Evolutionary conservation across 2,329 filamentous ascomycete genomes (phyloP), one percentile per base, ranked within the genome.

Genomic region (Lecanicillium sp.): DNA sequence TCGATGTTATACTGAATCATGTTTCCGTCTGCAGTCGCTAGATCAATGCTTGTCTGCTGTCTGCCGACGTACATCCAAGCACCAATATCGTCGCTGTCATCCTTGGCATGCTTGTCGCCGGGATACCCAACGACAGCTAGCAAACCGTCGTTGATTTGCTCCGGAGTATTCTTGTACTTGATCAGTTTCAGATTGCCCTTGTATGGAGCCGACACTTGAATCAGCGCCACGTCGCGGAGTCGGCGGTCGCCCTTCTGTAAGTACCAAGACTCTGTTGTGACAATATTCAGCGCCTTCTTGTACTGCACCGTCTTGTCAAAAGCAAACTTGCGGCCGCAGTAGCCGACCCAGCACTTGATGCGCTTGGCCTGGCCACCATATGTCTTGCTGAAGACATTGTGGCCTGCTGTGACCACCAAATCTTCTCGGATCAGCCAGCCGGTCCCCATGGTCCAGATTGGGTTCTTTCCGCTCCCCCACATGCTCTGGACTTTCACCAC

Each of bases 121-220:
- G n/a, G n/a, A n/a, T n/a, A n/a, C n/a, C n/a, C n/a, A n/a, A n/a
- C n/a, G n/a, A n/a, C n/a, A n/a, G n/a, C n/a, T n/a, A n/a, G n/a
- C n/a, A n/a, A n/a, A n/a, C n/a, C n/a, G n/a, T n/a, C n/a, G n/a
- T n/a, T n/a, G n/a, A n/a, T n/a, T n/a, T n/a, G n/a, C n/a, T n/a
- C n/a, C n/a, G n/a, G n/a, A n/a, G n/a, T n/a, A n/a, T n/a, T n/a
- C n/a, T n/a, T n/a, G n/a, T n/a, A n/a, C n/a, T n/a, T n/a, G n/a
- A n/a, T n/a, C n/a, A n/a, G n/a, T 5, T 56, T 63, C 8, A 60
- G 19, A 26, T 44, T 23, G n/a, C 32, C 32, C 8, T n/a, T 5
- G 19, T 17, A 35, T 10, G 32, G 6, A 5, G 6, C 15, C 3
- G 10, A n/a, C 10, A 36, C 19, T 19, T 36, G 33, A 5, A 36